These are phyloP conservation scores for Cicer pinnatifidum DNA, from an alignment of 306 rosid species.

Conservation along the genomic window DNA sequence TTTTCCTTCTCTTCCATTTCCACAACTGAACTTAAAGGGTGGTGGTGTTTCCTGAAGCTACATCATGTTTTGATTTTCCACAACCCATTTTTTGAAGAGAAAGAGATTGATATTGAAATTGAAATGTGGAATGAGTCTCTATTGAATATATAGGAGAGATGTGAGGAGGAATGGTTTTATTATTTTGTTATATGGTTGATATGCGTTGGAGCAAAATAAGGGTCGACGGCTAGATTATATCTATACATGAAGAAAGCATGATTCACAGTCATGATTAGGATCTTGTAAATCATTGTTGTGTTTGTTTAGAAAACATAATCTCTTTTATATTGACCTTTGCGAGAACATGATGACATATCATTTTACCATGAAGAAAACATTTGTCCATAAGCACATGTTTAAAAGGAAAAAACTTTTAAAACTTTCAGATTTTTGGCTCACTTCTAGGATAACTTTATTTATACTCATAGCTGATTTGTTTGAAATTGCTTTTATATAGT, in stretches of 20 bases:
- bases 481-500: conserved; percentile 58
- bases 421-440: conserved; percentile 27
- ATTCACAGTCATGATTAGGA: conserved; percentile 7
- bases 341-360: neutral
- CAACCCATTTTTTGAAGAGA: conserved; percentile 64
- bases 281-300: conserved; percentile 4
- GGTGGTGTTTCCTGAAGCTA: conserved; percentile 61
- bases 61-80: conserved; percentile 77
- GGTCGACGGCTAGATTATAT: neutral
- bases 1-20: conserved; percentile 34
- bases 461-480: conserved; percentile 39
- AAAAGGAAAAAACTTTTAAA: conserved; percentile 21
- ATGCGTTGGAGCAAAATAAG: conserved; percentile 29
- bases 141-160: conserved; percentile 14
- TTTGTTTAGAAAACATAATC: neutral
- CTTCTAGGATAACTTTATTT: conserved; percentile 18
- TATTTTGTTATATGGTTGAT: conserved; percentile 40
- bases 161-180: conserved; percentile 1
- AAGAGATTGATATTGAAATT: conserved; percentile 1
- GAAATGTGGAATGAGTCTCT: conserved; percentile 8
- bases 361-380: conserved; percentile 24
- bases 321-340: neutral
- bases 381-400: neutral
- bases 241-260: conserved; percentile 15
- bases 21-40: conserved; percentile 34